Conservation (phyloP, 257 asterid species). For the Solanum chmielewskii region DNA sequence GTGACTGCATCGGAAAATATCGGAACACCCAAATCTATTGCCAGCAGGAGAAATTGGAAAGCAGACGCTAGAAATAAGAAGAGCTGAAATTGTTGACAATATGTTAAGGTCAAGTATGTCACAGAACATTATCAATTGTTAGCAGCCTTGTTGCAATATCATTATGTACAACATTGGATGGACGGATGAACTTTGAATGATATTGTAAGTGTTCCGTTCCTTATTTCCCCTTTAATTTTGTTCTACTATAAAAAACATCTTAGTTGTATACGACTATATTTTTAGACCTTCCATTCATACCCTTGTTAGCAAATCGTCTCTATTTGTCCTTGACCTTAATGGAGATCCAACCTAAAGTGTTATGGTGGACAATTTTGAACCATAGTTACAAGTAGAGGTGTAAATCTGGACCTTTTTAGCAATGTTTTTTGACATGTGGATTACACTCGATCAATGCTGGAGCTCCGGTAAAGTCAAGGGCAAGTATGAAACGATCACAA, state of each 20-base stretch:
- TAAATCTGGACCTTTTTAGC: not conserved
- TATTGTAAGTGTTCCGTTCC: not conserved
- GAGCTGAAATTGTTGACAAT: slow-evolving; percentile 4
- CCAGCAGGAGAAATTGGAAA: slow-evolving; percentile 75
- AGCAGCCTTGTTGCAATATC: not conserved
- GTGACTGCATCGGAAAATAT: slow-evolving; percentile 5
- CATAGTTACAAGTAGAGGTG: not conserved
- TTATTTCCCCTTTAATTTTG: not conserved
- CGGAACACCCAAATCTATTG: slow-evolving; percentile 18
- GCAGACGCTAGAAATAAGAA: slow-evolving; percentile 84
- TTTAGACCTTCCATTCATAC: not conserved
- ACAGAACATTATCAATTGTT: not conserved
- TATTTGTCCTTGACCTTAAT: not conserved
- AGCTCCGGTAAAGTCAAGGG: not conserved
- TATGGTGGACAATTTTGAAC: not conserved
- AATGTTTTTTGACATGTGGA: not conserved
- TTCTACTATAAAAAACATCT: not conserved
- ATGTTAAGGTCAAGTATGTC: not conserved
- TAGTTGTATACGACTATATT: not conserved
- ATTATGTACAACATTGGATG: not conserved
- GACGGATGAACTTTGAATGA: not conserved
- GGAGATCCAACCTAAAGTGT: not conserved
- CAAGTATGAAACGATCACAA: not conserved
- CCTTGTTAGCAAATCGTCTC: not conserved
- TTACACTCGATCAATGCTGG: not conserved